A percentile compares a stretch with the other conserved stretches of the same genome.
Evolutionary conservation across 192 early-diverging fungal genomes (phyloP).

Genomic region (Coemansia sp.): DNA sequence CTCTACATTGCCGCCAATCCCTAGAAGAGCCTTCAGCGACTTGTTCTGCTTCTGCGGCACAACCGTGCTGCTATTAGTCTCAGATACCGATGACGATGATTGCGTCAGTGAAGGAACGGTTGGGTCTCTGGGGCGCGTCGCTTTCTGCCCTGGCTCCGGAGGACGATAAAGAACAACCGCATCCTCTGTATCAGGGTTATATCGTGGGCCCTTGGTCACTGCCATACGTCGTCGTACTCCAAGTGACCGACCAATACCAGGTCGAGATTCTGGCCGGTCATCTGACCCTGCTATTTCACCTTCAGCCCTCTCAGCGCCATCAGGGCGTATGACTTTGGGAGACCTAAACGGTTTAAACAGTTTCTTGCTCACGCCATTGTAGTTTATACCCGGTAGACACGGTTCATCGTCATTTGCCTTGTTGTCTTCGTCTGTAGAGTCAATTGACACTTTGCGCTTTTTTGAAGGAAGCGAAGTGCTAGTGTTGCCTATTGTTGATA

Average conservation of each 20-base stretch:
- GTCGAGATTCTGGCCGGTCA: neutral
- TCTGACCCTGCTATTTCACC: constrained; percentile 4
- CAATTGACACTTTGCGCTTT: constrained; percentile 8
- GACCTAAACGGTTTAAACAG: constrained; percentile 54
- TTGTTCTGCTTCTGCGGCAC: constrained; percentile 27
- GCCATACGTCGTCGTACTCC: constrained; percentile 60
- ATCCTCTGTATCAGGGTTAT: constrained; percentile 80
- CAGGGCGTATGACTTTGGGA: constrained; percentile 18
- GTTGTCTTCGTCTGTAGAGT: neutral
- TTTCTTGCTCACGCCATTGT: constrained; percentile 49
- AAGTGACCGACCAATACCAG: constrained; percentile 32
- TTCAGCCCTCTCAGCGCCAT: constrained; percentile 3
- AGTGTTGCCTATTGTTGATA: neutral
- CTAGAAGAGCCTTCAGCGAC: constrained; percentile 56
- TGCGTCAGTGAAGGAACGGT: constrained; percentile 31
- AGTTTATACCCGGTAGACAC: constrained; percentile 47
- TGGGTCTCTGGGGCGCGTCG: constrained; percentile 48
- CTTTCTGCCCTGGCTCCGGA: constrained; percentile 54
- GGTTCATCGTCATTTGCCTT: constrained; percentile 9
- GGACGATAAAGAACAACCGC: constrained; percentile 88
- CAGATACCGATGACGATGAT: neutral
- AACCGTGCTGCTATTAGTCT: neutral
- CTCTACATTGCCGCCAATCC: constrained; percentile 28
- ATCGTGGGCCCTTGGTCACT: constrained; percentile 60
- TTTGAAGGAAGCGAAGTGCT: constrained; percentile 11